These are phyloP conservation scores for Fimicolochytrium jonesii DNA, from an alignment of 192 early-diverging fungal species.

Conservation along the genomic window DNA sequence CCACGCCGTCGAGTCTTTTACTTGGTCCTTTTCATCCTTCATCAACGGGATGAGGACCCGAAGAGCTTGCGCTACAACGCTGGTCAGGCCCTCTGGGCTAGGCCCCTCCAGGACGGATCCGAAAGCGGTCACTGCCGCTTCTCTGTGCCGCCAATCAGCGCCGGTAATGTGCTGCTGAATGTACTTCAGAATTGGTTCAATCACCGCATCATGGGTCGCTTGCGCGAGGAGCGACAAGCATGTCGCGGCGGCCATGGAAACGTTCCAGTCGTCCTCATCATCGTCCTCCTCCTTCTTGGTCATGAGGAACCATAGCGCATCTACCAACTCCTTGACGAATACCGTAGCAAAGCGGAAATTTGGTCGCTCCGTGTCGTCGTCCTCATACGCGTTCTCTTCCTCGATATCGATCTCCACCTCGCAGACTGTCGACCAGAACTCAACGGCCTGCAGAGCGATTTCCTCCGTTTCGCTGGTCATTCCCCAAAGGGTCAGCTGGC, in stretches of 20 bases:
- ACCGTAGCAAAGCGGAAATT: conserved; percentile 74
- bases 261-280: conserved; percentile 99
- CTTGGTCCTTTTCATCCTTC: conserved; percentile 77
- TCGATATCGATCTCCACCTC: conserved; percentile 86
- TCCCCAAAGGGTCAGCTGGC: conserved; percentile 78
- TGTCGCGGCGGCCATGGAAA: conserved; percentile 96
- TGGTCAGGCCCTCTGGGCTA: conserved; percentile 23
- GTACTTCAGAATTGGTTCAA: conserved; percentile 82
- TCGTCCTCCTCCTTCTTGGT: conserved; percentile 98
- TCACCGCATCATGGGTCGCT: conserved; percentile 75
- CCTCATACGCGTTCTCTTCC: conserved; percentile 53
- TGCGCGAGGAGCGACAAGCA: conserved; percentile 86
- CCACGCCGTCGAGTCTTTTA: conserved; percentile 98
- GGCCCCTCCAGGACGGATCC: conserved; percentile 98
- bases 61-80: conserved; percentile 53
- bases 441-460: conserved; percentile 94
- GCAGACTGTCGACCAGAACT: conserved; percentile 99
- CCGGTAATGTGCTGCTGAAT: conserved; percentile 81
- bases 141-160: conserved; percentile 88
- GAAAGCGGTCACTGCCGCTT: conserved; percentile 98
- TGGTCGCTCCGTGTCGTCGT: conserved; percentile 7
- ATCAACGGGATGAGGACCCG: conserved; percentile 81
- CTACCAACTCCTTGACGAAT: conserved; percentile 75
- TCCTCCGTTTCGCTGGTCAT: conserved; percentile 87
- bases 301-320: conserved; percentile 80